These are phyloP conservation scores for Candida saitoana DNA, from an alignment of 805 yeast species.

Conservation along the genomic window DNA sequence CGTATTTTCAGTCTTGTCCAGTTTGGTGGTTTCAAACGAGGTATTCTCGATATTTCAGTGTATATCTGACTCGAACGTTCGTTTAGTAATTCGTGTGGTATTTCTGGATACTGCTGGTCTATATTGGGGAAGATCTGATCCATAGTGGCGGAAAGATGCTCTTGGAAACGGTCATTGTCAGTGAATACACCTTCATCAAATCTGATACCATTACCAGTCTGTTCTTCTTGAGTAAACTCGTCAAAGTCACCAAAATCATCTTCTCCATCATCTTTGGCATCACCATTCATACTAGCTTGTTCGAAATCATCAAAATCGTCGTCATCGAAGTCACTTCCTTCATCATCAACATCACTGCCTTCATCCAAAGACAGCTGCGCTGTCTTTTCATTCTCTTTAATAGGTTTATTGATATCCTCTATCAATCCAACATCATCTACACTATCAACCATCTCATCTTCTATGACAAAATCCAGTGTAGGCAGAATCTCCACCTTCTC, in stretches of 20 bases:
- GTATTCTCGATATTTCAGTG: constrained; percentile 44
- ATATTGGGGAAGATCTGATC: constrained; percentile 8
- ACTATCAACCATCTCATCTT: not conserved
- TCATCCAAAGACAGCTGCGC: not conserved
- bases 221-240: constrained; percentile 12
- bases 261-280: constrained; percentile 8
- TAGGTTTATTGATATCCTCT: not conserved
- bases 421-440: not conserved
- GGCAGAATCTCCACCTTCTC: not conserved
- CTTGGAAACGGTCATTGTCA: constrained; percentile 10
- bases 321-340: constrained; percentile 2
- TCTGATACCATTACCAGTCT: constrained; percentile 1
- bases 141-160: constrained; percentile 11
- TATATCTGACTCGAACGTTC: constrained; percentile 40
- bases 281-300: not conserved
- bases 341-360: not conserved
- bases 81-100: constrained; percentile 14
- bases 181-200: constrained; percentile 13
- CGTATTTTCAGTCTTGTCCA: constrained; percentile 70
- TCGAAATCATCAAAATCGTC: constrained; percentile 11
- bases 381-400: not conserved
- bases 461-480: not conserved
- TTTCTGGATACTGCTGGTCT: not conserved
- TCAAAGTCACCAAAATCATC: constrained; percentile 24
- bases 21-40: constrained; percentile 53